Evolutionary conservation across 768 basidiomycete species (phyloP).

Genomic region (Fibroporia radiculosa): DNA sequence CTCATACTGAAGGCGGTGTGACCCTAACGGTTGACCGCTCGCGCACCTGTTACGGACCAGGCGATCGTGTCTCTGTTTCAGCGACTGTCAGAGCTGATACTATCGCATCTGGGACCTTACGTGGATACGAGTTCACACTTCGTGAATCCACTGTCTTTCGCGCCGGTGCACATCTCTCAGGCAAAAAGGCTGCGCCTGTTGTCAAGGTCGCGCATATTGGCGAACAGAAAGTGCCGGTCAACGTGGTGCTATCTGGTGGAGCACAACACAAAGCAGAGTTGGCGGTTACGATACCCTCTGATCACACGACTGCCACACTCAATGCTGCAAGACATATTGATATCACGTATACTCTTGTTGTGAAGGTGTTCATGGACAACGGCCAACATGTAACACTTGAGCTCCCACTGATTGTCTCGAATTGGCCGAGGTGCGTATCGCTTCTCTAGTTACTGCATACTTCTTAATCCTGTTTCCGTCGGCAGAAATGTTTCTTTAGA

Average conservation of each 20-base stretch:
- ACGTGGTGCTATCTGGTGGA: slow-evolving; percentile 67
- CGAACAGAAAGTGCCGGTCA: slow-evolving; percentile 67
- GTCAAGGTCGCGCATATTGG: slow-evolving; percentile 46
- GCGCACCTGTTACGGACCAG: slow-evolving; percentile 79
- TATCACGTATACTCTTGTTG: slow-evolving; percentile 68
- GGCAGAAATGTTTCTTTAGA: slow-evolving; percentile 62
- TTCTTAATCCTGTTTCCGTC: slow-evolving; percentile 6
- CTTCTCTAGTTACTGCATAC: slow-evolving; percentile 11
- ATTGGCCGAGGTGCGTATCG: slow-evolving; percentile 71
- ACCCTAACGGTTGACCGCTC: slow-evolving; percentile 69
- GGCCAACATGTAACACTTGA: slow-evolving; percentile 61
- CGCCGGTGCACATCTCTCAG: slow-evolving; percentile 44
- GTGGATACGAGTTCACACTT: slow-evolving; percentile 77
- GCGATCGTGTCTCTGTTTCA: slow-evolving; percentile 67
- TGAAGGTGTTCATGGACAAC: slow-evolving; percentile 72
- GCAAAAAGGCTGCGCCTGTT: slow-evolving; percentile 55
- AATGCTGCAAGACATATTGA: slow-evolving; percentile 81
- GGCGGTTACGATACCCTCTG: slow-evolving; percentile 56
- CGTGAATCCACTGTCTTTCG: slow-evolving; percentile 72
- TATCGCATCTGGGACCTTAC: slow-evolving; percentile 60
- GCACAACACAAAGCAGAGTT: slow-evolving; percentile 68
- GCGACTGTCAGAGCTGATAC: slow-evolving; percentile 70
- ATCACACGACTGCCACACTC: slow-evolving; percentile 75
- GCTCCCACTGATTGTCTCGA: slow-evolving; percentile 73
- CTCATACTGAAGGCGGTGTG: slow-evolving; percentile 56